These are phyloP conservation scores for Chalaropsis thielavioides DNA, from an alignment of 2,329 filamentous ascomycete genomes.

Conservation along the genomic window DNA sequence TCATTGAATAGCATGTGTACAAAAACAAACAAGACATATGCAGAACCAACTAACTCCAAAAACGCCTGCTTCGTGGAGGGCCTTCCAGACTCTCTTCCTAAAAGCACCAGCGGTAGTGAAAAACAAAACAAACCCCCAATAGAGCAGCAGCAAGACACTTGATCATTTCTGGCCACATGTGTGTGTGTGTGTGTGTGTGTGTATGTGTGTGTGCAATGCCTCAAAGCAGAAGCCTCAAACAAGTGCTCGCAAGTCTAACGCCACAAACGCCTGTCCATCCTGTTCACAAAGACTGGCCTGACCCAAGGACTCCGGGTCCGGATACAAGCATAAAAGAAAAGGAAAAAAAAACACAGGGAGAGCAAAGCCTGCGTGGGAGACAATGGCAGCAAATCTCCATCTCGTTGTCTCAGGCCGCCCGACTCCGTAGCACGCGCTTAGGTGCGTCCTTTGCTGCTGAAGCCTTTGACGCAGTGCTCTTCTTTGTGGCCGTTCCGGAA, in stretches of 20 bases:
- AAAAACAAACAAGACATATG: background rate
- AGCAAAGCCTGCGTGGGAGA: too few relatives aligned
- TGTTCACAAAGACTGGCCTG: too few relatives aligned
- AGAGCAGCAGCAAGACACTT: background rate
- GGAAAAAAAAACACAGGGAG: too few relatives aligned
- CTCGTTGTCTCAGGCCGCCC: slow-evolving; percentile 23
- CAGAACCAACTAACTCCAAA: background rate
- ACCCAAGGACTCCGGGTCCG: too few relatives aligned
- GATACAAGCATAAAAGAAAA: too few relatives aligned
- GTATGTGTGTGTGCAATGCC: background rate
- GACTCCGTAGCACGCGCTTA: slow-evolving; percentile 41
- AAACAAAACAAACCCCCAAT: background rate
- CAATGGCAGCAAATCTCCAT: background rate
- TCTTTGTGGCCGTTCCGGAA: slow-evolving; percentile 37
- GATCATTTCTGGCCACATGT: background rate
- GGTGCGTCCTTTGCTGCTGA: slow-evolving; percentile 35
- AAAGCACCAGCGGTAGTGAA: background rate
- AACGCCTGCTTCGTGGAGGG: background rate
- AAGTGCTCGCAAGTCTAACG: background rate
- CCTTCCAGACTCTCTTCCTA: background rate
- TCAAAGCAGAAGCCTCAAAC: background rate
- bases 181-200: background rate
- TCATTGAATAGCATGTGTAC: background rate
- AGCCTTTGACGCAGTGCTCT: slow-evolving; percentile 36
- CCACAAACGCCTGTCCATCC: too few relatives aligned